Base-by-base conservation (phyloP, 2,329 filamentous ascomycete species). In the Colletotrichum cordylinicola region DNA sequence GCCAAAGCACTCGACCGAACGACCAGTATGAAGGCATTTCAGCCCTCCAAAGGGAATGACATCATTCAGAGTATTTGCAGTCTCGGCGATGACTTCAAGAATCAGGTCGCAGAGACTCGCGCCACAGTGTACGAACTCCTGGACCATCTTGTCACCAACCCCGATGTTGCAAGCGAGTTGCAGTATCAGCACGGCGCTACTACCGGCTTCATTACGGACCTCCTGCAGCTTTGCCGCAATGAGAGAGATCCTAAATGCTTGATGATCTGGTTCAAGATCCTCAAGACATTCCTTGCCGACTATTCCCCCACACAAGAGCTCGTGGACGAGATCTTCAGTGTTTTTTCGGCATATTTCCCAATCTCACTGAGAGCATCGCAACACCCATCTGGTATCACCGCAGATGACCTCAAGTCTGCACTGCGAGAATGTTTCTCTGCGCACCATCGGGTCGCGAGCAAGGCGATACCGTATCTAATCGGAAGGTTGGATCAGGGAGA, bases 311-410 rank as follows among this genome's bases (percentile, higher is more conserved):
- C 89, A 0, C 77, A 85, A 6, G 87, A 89, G 10, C 83, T 90
- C 3, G 83, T 87, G 10, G 86, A 87, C 37, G 87, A 89, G 71
- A 84, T 90, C 3, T 92, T 91, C 80, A 87, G 87, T 70, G 83
- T 87, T 1, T 91, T 91, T 81, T 91, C 91, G 16, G 88, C 88
- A 35, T 92, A 92, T 80, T 92, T 91, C 77, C 91, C 91, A 18
- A 92, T 92, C 71, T 91, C 90, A 0, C 82, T 92, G 58, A 86
- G 90, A 33, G 86, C 86, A 70, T 87, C 90, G 0, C 86, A 88
- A 29, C 88, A 87, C 7, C 84, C 86, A 0, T 85, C 85, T 39
- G 86, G 87, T 8, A 86, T 92, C 52, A 92, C 90, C 1, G 88
- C 90, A 8, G 89, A 91, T 43, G 87, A 91, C 64, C 83, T 92